phyloP scores from a whole-genome alignment of 208 protist genomes.

The Acanthamoeba sp. region DNA sequence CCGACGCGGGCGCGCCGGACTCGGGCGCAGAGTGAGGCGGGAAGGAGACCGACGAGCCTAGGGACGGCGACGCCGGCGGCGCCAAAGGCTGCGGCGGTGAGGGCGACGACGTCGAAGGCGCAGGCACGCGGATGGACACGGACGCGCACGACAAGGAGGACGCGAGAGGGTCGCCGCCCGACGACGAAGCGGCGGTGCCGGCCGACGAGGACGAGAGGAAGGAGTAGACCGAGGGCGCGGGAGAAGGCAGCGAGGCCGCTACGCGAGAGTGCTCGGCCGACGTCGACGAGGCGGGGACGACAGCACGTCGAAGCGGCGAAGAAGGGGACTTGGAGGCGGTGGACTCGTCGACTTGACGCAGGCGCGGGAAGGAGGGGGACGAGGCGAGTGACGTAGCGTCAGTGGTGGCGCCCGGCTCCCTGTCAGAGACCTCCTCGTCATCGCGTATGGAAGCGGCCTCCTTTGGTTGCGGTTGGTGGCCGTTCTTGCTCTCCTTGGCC shows the following conservation, averaged over 20 bases:
- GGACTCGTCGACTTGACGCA: too few species aligned
- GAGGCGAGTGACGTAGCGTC: not conserved
- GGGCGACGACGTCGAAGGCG: not conserved
- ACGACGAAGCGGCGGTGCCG: too few species aligned
- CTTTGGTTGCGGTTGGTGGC: too few species aligned
- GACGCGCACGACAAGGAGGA: not conserved
- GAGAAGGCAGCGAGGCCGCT: not conserved
- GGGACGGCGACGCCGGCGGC: not conserved
- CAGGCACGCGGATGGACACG: too few species aligned
- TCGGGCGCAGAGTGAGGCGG: not conserved
- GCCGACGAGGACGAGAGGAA: not conserved
- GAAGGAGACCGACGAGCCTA: not conserved
- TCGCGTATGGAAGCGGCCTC: too few species aligned
- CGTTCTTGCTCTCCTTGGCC: slow-evolving; percentile 25
- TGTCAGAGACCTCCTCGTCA: too few species aligned
- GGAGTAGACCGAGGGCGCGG: not conserved
- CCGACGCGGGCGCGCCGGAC: not conserved
- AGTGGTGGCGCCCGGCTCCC: too few species aligned
- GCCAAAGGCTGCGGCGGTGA: too few species aligned
- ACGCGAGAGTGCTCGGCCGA: not conserved
- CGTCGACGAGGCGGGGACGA: not conserved
- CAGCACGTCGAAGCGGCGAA: not conserved
- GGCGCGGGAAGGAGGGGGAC: not conserved
- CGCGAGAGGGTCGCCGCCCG: not conserved
- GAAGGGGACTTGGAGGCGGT: too few species aligned